These are phyloP conservation scores for Collybia mongolica DNA, from an alignment of 768 basidiomycete genomes.

Conservation along the genomic window DNA sequence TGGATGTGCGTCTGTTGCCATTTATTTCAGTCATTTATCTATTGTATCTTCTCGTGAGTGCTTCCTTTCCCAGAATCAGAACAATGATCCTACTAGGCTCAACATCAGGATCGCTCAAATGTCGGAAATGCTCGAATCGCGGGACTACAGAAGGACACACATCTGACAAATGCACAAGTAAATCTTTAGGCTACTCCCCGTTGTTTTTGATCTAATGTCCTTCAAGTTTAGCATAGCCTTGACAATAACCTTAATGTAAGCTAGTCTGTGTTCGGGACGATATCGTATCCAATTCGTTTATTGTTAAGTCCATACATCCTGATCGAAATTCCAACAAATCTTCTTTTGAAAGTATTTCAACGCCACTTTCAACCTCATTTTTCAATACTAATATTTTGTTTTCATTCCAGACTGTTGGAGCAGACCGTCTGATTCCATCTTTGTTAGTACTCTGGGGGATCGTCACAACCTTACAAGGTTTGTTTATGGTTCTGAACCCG, in stretches of 20 bases:
- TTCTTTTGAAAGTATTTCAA: slow-evolving; percentile 33
- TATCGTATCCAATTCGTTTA: no score
- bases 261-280: slow-evolving; percentile 5
- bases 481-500: not conserved
- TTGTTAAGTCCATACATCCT: slow-evolving; percentile 19
- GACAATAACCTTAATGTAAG: slow-evolving; percentile 24
- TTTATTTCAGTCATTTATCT: slow-evolving; percentile 10
- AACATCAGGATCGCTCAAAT: slow-evolving; percentile 12
- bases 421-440: slow-evolving; percentile 39
- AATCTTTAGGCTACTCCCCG: slow-evolving; percentile 8
- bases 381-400: not conserved
- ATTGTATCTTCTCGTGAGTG: slow-evolving; percentile 8
- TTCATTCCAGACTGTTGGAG: slow-evolving; percentile 33
- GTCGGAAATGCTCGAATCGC: slow-evolving; percentile 35
- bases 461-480: slow-evolving; percentile 39
- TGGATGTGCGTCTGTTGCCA: slow-evolving; percentile 4
- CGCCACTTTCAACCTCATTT: not conserved
- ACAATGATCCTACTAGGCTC: not conserved
- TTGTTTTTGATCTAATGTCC: no score
- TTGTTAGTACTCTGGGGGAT: slow-evolving; percentile 44
- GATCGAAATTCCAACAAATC: slow-evolving; percentile 36
- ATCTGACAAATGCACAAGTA: slow-evolving; percentile 28
- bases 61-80: not conserved
- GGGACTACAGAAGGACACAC: slow-evolving; percentile 35
- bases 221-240: slow-evolving; percentile 15